A percentile compares a stretch with the other conserved stretches of the same genome.
Evolutionary conservation across 140 eudicot genomes (phyloP).

Genomic region (Erigeron philadelphicus): DNA sequence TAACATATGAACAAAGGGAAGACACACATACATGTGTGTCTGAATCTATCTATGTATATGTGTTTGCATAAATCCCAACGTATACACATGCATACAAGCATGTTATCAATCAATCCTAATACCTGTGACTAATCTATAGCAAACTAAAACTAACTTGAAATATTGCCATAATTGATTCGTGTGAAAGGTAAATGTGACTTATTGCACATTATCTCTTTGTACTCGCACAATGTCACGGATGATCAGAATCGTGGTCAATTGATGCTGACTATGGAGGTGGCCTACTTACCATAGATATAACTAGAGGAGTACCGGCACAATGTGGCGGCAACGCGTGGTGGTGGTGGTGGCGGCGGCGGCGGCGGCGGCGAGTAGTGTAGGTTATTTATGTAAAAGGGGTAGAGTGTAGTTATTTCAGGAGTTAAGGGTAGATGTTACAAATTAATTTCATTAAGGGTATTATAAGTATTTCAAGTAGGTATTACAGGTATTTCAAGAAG

Average conservation of each 20-base stretch:
- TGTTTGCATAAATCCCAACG: background rate
- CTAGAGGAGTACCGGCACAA: too few species aligned
- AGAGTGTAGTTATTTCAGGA: too few species aligned
- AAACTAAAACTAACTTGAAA: background rate
- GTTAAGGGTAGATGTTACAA: too few species aligned
- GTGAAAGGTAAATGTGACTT: background rate
- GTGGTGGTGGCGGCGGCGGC: too few species aligned
- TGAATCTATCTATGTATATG: background rate
- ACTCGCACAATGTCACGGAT: background rate
- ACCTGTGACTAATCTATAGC: background rate
- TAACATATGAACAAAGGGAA: background rate
- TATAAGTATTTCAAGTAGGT: too few species aligned
- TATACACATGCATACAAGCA: background rate
- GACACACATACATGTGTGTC: background rate
- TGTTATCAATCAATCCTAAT: background rate
- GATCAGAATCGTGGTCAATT: background rate
- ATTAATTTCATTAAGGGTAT: too few species aligned
- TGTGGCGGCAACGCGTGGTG: too few species aligned
- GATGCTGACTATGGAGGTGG: background rate
- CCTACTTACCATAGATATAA: too few species aligned
- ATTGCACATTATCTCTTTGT: background rate
- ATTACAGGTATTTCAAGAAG: too few species aligned
- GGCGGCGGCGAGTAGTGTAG: too few species aligned
- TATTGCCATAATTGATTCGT: background rate
- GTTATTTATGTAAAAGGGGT: too few species aligned